Evolutionary conservation across 345 rosid species (phyloP), one percentile per base, ranked within the genome.

Genomic region (Firmiana major): DNA sequence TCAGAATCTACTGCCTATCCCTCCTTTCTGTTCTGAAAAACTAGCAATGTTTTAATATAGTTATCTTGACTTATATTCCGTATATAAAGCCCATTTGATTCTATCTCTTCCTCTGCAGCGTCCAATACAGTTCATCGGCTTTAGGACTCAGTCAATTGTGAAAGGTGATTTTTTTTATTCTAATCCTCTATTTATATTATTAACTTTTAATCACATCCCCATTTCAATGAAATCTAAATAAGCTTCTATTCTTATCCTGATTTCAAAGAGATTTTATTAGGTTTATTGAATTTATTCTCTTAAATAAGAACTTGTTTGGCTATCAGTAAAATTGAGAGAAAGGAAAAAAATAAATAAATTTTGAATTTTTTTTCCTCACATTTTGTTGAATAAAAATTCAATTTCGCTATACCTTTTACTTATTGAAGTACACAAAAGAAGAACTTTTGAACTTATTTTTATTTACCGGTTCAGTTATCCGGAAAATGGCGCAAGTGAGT

Each of bases 401-500:
- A 55, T 8, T 21, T n/a, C 21, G 9, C 12, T 2, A 1, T 19
- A 19, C 24, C 3, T 10, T 48, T 53, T 53, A 53, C 24, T 53
- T 6, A 19, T 48, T 48, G 19, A 48, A 15, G 19, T 49, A 6
- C 21, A 26, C 22, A n/a, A n/a, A 55, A n/a, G 62, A 22, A 11
- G 38, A 60, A 3, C 38, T 2, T 60, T 60, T 60, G 1, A 60
- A 26, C 7, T 15, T 62, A 26, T 60, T 12, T 60, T 28, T 28
- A 9, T 9, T 7, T 62, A 38, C 34, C 3, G 59, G 26, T 58
- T 69, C 86, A 84, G 90, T 57, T 72, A 79, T 76, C 63, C 60
- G 42, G 74, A 73, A 78, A 65, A 92, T 92, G 95, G 93, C 87
- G 4, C 71, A 60, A 13, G 88, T 75, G 79, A 83, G 73, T 79